Evolutionary conservation across 441 rosid genomes (phyloP), one percentile per base, ranked within the genome.

Genomic region (Arabidopsis hybrid): DNA sequence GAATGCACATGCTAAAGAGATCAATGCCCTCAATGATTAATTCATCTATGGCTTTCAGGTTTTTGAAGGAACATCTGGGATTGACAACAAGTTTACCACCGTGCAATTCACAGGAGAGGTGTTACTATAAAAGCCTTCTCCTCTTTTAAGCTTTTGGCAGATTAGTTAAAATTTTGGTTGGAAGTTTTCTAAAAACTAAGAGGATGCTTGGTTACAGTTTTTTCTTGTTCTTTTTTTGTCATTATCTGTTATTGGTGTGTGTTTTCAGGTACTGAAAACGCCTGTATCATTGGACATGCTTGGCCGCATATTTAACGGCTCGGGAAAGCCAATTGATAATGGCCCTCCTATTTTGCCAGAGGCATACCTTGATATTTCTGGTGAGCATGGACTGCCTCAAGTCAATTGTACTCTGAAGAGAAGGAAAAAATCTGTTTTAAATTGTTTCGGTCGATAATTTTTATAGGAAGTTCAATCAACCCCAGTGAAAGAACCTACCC

Each of bases 401-500:
- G 26, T 21, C 26, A 21, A 35, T 52, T 46, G 7, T 32, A 65
- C 3, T 46, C 67, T 65, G 18, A 45, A 43, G 8, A 59, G 51
- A 51, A 59, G 46, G 26, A 21, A 21, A 21, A 21, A 21, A 21
- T 21, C 26, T 21, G 26, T 21, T 21, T 21, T 21, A 21, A 35
- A 74, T 31, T 42, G 36, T 65, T 43, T 29, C 0, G 1, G 52
- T 67, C 45, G 7, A 13, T 69, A 13, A 21, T 75, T 16, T 74
- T 50, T 77, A 18, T 32, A 93, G 99, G 99, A 65, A 93, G 98
- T 58, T 96, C 99, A 18, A 95, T 95, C 84, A 95, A 95, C 72
- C 99, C 99, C 59, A 95, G 99, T 82, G 99, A 95, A 72, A 90
- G 99, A 83, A 95, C 99, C 42, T 95, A 95, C 75, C 99, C 99